A percentile compares a stretch with the other conserved stretches of the same genome.
Conservation (phyloP, 108 stramenopile genomes). For the Cyclotella baltica region DNA sequence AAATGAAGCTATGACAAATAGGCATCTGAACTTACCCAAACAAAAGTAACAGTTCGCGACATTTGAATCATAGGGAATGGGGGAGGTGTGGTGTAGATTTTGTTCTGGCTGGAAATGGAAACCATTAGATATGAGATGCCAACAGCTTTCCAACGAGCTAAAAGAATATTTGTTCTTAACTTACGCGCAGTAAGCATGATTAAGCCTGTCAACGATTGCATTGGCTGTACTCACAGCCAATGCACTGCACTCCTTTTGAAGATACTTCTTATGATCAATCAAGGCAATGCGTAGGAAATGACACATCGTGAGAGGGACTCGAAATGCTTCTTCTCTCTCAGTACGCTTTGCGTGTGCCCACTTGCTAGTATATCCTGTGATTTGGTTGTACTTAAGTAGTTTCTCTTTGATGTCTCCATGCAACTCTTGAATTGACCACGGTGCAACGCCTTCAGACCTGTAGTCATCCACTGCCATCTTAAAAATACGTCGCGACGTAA, state of each 20-base stretch:
- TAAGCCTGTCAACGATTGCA: slow-evolving; percentile 11
- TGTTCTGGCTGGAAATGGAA: slow-evolving; percentile 8
- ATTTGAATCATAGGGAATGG: slow-evolving; percentile 29
- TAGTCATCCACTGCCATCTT: slow-evolving; percentile 16
- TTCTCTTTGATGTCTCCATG: slow-evolving; percentile 21
- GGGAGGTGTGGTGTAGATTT: slow-evolving; percentile 1
- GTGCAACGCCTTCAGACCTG: slow-evolving; percentile 1
- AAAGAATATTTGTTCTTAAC: too few species aligned
- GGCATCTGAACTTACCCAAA: slow-evolving; percentile 25
- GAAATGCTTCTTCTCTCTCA: slow-evolving; percentile 16
- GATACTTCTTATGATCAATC: neutral
- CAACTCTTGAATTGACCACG: slow-evolving; percentile 21
- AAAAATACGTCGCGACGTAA: too few species aligned
- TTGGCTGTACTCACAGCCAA: neutral
- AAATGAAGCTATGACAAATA: too few species aligned
- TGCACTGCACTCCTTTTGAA: neutral
- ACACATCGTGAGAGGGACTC: slow-evolving; percentile 20
- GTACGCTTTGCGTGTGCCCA: slow-evolving; percentile 27
- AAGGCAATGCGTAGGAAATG: slow-evolving; percentile 20
- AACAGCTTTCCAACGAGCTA: too few species aligned
- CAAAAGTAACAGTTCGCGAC: slow-evolving; percentile 15
- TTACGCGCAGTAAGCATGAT: slow-evolving; percentile 4
- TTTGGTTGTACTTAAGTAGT: slow-evolving; percentile 17
- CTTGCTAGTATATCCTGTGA: slow-evolving; percentile 7
- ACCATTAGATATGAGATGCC: too few species aligned